Evolutionary conservation across 352 stramenopile genomes (phyloP).

Genomic region (Globisporangium middletonii): DNA sequence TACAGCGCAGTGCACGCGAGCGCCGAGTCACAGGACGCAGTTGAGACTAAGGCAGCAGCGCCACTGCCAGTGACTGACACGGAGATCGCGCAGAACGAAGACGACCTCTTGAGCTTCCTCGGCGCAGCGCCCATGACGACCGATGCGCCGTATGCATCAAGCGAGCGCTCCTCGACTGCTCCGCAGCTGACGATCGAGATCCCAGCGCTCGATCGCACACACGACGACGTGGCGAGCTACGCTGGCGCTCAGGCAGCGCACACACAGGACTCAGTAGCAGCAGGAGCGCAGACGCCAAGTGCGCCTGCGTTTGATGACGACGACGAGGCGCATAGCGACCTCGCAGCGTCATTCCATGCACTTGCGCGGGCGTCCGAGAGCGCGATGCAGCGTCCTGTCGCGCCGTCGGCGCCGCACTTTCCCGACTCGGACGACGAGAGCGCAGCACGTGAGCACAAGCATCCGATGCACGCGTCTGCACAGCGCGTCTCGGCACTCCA

Average conservation of each 20-base stretch:
- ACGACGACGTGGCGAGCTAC: too few species aligned
- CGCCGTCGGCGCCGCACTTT: conserved; percentile 35
- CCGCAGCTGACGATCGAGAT: not conserved
- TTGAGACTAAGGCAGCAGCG: conserved; percentile 3
- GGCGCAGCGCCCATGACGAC: conserved; percentile 7
- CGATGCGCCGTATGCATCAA: not conserved
- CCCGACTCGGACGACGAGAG: conserved; percentile 36
- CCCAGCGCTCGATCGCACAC: not conserved
- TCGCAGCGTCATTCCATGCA: not conserved
- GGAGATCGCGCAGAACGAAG: conserved; percentile 58
- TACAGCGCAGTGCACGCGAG: conserved; percentile 1
- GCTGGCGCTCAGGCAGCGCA: too few species aligned
- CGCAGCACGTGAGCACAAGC: not conserved
- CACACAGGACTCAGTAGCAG: not conserved
- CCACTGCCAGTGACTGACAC: conserved; percentile 14
- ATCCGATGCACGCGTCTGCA: not conserved
- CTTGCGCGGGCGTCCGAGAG: not conserved
- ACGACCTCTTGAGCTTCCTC: conserved; percentile 47
- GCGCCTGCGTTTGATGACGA: conserved; percentile 11
- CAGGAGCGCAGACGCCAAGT: conserved; percentile 6
- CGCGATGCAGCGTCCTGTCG: conserved; percentile 3
- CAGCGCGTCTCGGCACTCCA: not conserved
- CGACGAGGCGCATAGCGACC: not conserved
- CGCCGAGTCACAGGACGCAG: not conserved
- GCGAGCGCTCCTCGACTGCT: not conserved